Evolutionary conservation across 129 eudicot genomes (phyloP).

Genomic region (Silybum marianum): DNA sequence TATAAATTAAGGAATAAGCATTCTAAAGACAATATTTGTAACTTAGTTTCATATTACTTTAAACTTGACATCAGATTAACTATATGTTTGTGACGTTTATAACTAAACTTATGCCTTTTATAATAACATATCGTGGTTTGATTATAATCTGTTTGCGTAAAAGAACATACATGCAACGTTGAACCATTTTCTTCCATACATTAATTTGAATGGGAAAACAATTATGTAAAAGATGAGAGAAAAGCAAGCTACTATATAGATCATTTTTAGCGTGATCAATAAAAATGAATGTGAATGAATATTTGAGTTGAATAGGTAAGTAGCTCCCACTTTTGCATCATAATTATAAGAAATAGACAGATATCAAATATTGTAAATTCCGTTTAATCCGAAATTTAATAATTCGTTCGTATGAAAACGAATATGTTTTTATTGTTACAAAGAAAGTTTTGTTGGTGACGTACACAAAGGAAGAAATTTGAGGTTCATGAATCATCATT

Average conservation of each 20-base stretch:
- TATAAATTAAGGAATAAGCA: background rate
- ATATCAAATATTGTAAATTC: background rate
- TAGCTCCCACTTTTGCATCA: conserved; percentile 28
- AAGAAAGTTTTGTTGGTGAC: background rate
- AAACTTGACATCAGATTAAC: background rate
- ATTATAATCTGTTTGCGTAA: background rate
- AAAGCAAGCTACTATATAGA: background rate
- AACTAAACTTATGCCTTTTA: background rate
- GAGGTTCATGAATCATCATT: conserved; percentile 1
- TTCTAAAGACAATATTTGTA: too few species aligned
- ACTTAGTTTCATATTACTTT: too few species aligned
- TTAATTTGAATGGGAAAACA: background rate
- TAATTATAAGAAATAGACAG: conserved; percentile 24
- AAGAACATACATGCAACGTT: background rate
- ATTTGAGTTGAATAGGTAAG: conserved; percentile 8
- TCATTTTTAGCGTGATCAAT: background rate
- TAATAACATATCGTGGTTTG: background rate
- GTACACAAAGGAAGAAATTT: background rate
- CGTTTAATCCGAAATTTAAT: background rate
- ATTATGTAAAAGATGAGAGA: background rate
- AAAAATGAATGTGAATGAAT: background rate
- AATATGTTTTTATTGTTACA: conserved; percentile 4
- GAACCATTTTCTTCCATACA: background rate
- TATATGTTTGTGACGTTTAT: too few species aligned
- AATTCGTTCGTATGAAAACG: background rate